Conservation (phyloP, 306 rosid genomes). For the Aeschynomene evenia region DNA sequence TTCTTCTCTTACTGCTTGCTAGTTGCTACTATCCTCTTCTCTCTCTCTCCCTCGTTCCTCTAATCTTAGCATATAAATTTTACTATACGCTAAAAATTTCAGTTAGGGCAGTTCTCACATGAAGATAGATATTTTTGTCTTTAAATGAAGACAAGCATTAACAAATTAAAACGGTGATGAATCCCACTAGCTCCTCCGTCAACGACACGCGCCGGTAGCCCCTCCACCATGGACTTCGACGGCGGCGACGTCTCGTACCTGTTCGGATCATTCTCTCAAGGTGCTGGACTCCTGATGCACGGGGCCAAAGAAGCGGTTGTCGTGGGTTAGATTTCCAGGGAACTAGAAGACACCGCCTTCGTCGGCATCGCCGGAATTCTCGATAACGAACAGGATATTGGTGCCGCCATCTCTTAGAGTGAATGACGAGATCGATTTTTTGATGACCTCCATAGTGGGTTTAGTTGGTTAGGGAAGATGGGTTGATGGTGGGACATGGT, state of each 20-base stretch:
- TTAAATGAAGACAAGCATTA: too few species aligned
- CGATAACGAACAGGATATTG: slow-evolving; percentile 71
- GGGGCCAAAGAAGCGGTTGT: slow-evolving; percentile 87
- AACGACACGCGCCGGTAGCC: slow-evolving; percentile 60
- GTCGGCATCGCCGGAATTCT: slow-evolving; percentile 51
- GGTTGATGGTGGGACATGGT: too few species aligned
- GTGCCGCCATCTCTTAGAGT: slow-evolving; percentile 59
- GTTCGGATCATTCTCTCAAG: slow-evolving; percentile 88
- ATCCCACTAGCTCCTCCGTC: slow-evolving; percentile 61
- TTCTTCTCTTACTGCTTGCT: slow-evolving; percentile 18
- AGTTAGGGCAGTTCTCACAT: too few species aligned
- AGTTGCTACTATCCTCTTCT: too few species aligned
- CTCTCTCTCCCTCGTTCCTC: too few species aligned
- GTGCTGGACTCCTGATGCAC: slow-evolving; percentile 93
- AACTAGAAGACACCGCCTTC: slow-evolving; percentile 40
- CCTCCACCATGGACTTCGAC: slow-evolving; percentile 55
- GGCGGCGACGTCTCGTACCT: slow-evolving; percentile 90
- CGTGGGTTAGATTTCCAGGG: slow-evolving; percentile 57
- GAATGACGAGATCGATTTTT: too few species aligned
- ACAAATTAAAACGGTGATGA: slow-evolving; percentile 79
- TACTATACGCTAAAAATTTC: too few species aligned
- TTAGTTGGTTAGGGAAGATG: too few species aligned
- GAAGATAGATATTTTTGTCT: too few species aligned
- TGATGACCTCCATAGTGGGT: too few species aligned
- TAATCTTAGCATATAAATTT: too few species aligned